Conservation (phyloP, 768 basidiomycete genomes). For the Russula compacta region DNA sequence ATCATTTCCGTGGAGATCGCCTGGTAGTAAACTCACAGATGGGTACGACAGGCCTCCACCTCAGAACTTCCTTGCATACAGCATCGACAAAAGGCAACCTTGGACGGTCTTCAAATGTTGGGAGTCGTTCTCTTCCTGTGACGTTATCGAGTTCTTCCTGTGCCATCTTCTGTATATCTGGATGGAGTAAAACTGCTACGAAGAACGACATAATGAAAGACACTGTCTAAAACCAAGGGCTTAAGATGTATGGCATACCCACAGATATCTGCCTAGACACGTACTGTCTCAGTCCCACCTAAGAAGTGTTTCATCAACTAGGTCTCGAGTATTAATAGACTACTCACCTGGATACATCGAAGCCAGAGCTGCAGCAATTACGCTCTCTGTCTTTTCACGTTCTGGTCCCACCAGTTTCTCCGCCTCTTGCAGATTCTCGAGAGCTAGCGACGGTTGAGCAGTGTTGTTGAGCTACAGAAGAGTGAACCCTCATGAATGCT, state of each 20-base stretch:
- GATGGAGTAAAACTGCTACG: not conserved
- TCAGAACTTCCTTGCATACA: not conserved
- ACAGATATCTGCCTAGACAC: not conserved
- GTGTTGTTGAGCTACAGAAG: not conserved
- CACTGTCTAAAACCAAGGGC: not conserved
- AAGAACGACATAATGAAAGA: not conserved
- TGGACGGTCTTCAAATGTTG: not conserved
- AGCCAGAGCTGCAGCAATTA: not conserved
- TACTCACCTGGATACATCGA: not conserved
- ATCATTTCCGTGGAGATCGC: not conserved
- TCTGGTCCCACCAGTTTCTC: not conserved
- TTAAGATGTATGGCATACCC: not conserved
- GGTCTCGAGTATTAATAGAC: not conserved
- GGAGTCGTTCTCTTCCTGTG: not conserved
- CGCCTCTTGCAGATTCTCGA: not conserved
- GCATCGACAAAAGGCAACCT: not conserved
- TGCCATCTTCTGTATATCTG: not conserved
- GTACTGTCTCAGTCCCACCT: constrained; percentile 8
- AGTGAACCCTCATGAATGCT: not conserved
- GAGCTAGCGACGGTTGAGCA: constrained; percentile 8
- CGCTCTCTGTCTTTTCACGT: not conserved
- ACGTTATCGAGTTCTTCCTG: not conserved
- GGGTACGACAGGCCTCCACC: constrained; percentile 16
- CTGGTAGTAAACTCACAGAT: constrained; percentile 6
- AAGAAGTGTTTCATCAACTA: not conserved